phyloP scores from a whole-genome alignment of 2,329 filamentous ascomycete species.

The Furcasterigmium sp. region DNA sequence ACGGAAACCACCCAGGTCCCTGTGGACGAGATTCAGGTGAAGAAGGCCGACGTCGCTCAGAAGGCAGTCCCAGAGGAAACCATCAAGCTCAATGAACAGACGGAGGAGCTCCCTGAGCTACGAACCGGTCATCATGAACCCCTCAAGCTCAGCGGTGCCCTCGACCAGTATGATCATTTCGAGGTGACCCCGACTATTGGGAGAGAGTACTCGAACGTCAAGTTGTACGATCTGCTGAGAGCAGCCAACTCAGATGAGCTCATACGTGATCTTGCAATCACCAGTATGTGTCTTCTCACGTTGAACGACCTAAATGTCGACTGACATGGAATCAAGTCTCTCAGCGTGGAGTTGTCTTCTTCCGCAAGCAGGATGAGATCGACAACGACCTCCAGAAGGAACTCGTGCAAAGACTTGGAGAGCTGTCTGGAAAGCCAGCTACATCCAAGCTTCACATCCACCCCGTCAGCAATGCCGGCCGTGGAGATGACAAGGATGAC shows the following conservation, averaged over 20 bases:
- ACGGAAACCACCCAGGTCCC: constrained; percentile 5
- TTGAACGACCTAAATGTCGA: too few species aligned
- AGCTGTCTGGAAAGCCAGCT: constrained; percentile 50
- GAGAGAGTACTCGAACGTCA: constrained; percentile 52
- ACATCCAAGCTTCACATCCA: constrained; percentile 56
- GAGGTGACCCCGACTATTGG: constrained; percentile 60
- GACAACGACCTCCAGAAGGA: constrained; percentile 61
- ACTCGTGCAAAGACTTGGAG: constrained; percentile 54
- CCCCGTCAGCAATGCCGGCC: constrained; percentile 47
- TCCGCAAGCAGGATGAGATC: constrained; percentile 57
- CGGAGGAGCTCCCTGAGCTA: constrained; percentile 6
- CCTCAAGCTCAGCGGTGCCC: constrained; percentile 41
- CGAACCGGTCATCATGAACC: constrained; percentile 23
- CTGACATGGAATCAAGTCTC: constrained; percentile 44
- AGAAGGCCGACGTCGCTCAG: background rate
- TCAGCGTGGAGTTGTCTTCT: constrained; percentile 65
- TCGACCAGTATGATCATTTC: constrained; percentile 48
- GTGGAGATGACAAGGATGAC: constrained; percentile 47
- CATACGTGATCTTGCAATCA: constrained; percentile 62
- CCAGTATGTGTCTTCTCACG: constrained; percentile 27
- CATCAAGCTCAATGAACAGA: constrained; percentile 1
- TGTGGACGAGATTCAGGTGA: constrained; percentile 1
- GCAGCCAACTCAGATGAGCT: constrained; percentile 58
- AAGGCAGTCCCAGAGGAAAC: background rate
- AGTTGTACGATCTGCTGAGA: constrained; percentile 56